Conservation (phyloP, 2,329 filamentous ascomycete genomes). For the Annulohypoxylon truncatum region DNA sequence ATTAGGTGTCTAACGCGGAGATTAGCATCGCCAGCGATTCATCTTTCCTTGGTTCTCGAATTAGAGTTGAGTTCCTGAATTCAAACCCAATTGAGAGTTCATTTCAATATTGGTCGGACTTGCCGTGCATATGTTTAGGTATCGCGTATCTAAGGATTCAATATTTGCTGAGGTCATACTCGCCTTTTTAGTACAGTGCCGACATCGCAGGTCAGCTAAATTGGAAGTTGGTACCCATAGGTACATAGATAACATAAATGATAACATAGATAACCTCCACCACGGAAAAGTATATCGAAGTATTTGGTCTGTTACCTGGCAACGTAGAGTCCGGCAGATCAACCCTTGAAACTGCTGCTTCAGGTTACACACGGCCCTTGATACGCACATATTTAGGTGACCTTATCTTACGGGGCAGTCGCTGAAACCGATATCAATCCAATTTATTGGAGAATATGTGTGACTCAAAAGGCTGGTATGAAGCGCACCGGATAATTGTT, state of each 20-base stretch:
- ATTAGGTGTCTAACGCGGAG: background rate
- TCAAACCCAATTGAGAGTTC: background rate
- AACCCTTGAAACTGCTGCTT: constrained; percentile 30
- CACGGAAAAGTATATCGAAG: background rate
- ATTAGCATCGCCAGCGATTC: background rate
- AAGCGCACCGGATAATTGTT: constrained; percentile 10
- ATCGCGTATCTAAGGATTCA: background rate
- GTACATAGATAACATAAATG: background rate
- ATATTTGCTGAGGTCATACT: constrained; percentile 17
- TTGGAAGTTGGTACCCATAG: background rate
- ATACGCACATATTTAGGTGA: background rate
- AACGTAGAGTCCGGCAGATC: background rate
- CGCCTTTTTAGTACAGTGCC: constrained; percentile 8
- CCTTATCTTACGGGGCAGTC: constrained; percentile 18
- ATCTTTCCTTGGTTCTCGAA: background rate
- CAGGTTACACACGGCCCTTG: constrained; percentile 19
- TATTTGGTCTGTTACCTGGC: background rate
- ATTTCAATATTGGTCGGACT: background rate
- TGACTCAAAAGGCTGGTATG: constrained; percentile 22
- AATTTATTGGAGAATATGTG: constrained; percentile 16
- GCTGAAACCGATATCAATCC: constrained; percentile 25
- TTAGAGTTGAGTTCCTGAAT: background rate
- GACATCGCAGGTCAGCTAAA: constrained; percentile 29
- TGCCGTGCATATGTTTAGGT: no score
- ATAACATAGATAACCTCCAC: no score